Evolutionary conservation across 1,139 yeast genomes (phyloP).

Genomic region (Geotrichum carabidarum): DNA sequence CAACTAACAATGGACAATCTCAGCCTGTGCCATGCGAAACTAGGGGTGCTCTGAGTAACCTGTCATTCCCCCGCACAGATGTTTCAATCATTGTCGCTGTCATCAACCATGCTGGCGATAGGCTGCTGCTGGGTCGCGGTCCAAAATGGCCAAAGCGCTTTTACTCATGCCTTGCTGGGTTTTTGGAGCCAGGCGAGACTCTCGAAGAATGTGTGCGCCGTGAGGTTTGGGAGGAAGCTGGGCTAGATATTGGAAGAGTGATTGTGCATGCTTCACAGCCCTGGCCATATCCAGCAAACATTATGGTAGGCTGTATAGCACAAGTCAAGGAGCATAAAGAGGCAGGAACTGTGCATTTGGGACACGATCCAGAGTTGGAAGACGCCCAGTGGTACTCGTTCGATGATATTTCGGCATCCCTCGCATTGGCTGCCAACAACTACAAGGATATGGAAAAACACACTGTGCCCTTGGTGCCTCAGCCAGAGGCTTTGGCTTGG

Average conservation of each 20-base stretch:
- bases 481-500: conserved; percentile 48
- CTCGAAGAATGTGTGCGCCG: conserved; percentile 82
- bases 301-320: conserved; percentile 91
- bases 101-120: conserved; percentile 54
- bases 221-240: conserved; percentile 95
- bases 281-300: conserved; percentile 92
- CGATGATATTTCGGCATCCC: conserved; percentile 41
- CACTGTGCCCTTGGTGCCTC: conserved; percentile 43
- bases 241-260: conserved; percentile 60
- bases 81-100: conserved; percentile 81
- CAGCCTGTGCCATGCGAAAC: conserved; percentile 35
- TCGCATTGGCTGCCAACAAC: conserved; percentile 17
- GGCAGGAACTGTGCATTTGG: conserved; percentile 49
- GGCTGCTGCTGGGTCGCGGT: conserved; percentile 66
- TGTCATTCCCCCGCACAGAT: conserved; percentile 88
- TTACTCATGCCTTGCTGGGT: conserved; percentile 87
- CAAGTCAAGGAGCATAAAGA: conserved; percentile 59
- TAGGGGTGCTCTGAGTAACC: conserved; percentile 41
- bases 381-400: conserved; percentile 83
- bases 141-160: conserved; percentile 49
- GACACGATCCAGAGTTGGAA: conserved; percentile 76
- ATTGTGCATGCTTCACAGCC: conserved; percentile 72
- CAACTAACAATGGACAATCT: conserved; percentile 30
- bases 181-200: conserved; percentile 91
- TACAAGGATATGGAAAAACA: conserved; percentile 25